Evolutionary conservation across 78 protist species (phyloP).

Genomic region (Chrysochromulina parva): DNA sequence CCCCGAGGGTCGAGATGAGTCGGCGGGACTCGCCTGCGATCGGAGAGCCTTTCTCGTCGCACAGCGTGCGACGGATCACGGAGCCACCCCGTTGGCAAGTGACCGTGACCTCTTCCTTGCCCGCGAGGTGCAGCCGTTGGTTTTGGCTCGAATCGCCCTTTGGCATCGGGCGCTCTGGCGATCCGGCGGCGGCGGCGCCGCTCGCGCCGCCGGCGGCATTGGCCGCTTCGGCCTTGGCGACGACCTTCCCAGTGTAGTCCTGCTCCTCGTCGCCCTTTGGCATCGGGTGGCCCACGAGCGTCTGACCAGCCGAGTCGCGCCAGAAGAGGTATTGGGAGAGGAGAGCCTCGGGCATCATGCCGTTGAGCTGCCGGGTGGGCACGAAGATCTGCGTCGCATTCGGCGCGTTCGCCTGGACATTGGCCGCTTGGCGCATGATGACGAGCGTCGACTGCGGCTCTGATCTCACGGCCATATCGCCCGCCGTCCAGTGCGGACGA

Average conservation of each 20-base stretch:
- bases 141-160: no score
- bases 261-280: no score
- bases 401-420: background rate
- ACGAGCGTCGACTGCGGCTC: background rate
- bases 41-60: background rate
- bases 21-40: background rate
- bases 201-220: no score
- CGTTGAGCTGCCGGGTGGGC: slow-evolving; percentile 43
- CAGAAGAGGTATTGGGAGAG: slow-evolving; percentile 12
- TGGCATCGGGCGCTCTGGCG: no score
- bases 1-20: background rate
- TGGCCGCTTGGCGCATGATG: background rate
- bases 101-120: no score
- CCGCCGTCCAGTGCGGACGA: background rate
- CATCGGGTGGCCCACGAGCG: no score
- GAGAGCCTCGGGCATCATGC: slow-evolving; percentile 49
- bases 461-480: background rate
- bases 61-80: background rate
- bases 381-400: background rate
- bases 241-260: no score
- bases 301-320: slow-evolving; percentile 9
- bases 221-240: no score
- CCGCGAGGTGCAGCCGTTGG: no score
- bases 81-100: background rate
- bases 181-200: no score